phyloP scores from a whole-genome alignment of 2,329 filamentous ascomycete species.

The Pyricularia pennisetigena region DNA sequence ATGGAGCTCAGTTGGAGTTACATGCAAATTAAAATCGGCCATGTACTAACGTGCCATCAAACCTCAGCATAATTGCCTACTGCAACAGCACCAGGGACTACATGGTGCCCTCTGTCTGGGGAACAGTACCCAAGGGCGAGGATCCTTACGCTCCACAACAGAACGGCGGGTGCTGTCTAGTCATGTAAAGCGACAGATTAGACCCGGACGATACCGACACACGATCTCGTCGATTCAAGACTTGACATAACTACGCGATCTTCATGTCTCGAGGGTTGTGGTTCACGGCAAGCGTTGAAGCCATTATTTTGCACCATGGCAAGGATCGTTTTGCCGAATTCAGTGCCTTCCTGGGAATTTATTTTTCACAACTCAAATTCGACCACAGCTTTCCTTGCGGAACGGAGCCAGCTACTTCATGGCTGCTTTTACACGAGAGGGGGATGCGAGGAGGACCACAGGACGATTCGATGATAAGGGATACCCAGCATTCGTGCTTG shows the following conservation, averaged over 20 bases:
- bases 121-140: conserved; percentile 84
- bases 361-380: background rate
- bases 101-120: conserved; percentile 98
- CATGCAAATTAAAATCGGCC: background rate
- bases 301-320: background rate
- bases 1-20: background rate
- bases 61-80: conserved; percentile 82
- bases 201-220: background rate
- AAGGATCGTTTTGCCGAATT: background rate
- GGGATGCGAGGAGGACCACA: background rate
- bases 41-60: conserved; percentile 9
- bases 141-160: conserved; percentile 98
- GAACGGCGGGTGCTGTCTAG: conserved; percentile 81
- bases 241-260: background rate
- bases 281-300: background rate
- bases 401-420: background rate
- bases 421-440: background rate
- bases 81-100: conserved; percentile 97
- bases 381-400: background rate
- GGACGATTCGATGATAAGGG: background rate
- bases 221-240: background rate
- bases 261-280: background rate
- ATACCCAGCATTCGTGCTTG: background rate
- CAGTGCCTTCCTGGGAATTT: background rate
- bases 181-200: conserved; percentile 60